Conservation (phyloP, 2,329 filamentous ascomycete species). For the Leptographium wingfieldii region DNA sequence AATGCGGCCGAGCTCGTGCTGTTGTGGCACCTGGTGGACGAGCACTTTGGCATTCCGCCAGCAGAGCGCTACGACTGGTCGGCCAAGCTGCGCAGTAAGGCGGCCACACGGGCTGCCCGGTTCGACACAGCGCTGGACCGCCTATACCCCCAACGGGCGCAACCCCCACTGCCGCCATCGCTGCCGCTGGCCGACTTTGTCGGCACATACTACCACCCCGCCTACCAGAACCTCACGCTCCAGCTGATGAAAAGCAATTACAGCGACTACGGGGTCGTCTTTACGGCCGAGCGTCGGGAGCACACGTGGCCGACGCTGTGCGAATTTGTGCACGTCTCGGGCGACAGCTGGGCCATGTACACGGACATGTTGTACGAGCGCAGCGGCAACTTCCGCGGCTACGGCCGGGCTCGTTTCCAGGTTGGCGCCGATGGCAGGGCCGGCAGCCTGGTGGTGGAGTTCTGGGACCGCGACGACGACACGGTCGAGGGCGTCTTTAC, state of each 20-base stretch:
- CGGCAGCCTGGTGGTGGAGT: slow-evolving; percentile 19
- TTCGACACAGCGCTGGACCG: slow-evolving; percentile 21
- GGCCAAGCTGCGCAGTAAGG: slow-evolving; percentile 13
- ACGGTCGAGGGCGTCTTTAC: slow-evolving; percentile 19
- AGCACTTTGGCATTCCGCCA: slow-evolving; percentile 23
- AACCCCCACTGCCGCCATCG: slow-evolving; percentile 20
- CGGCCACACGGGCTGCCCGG: slow-evolving; percentile 1
- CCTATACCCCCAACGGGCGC: slow-evolving; percentile 25
- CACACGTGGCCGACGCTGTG: slow-evolving; percentile 20
- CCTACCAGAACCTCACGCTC: slow-evolving; percentile 24
- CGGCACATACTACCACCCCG: slow-evolving; percentile 32
- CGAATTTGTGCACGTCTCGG: slow-evolving; percentile 23
- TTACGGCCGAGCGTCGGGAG: slow-evolving; percentile 16
- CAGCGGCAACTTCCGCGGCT: slow-evolving; percentile 15
- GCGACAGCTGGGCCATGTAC: slow-evolving; percentile 23
- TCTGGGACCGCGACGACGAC: slow-evolving; percentile 10
- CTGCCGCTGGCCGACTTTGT: slow-evolving; percentile 23
- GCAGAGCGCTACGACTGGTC: slow-evolving; percentile 24
- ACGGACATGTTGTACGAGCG: slow-evolving; percentile 16
- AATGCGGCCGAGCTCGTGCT: slow-evolving; percentile 22
- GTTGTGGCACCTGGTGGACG: slow-evolving; percentile 27
- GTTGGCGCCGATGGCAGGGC: slow-evolving; percentile 18
- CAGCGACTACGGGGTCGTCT: neutral
- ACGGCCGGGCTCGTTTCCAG: slow-evolving; percentile 20
- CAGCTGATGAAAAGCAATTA: neutral